Conservation (phyloP, 2,329 filamentous ascomycete genomes). For the Pestalotiopsis fici region DNA sequence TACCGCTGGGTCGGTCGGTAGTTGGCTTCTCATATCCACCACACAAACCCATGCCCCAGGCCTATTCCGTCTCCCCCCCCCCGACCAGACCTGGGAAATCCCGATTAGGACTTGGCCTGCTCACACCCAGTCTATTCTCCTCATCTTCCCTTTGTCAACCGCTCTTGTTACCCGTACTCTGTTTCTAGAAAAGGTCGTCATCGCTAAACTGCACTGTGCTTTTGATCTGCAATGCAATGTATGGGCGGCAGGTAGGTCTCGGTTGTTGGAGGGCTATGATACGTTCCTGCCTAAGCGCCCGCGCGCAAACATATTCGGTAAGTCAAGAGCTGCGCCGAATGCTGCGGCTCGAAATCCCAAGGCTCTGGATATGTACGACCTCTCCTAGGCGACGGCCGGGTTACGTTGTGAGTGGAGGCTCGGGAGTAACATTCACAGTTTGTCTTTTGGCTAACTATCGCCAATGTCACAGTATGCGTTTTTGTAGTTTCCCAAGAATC, state of each 20-base stretch:
- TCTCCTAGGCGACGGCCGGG: too few species aligned
- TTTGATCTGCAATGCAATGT: neutral
- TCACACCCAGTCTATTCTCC: too few species aligned
- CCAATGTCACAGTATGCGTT: too few species aligned
- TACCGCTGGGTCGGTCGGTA: neutral
- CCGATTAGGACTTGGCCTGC: too few species aligned
- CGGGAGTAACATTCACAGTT: too few species aligned
- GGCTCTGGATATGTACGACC: neutral
- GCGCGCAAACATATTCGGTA: neutral
- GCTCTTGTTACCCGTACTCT: neutral
- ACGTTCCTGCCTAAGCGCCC: slow-evolving; percentile 7
- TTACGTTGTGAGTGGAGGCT: too few species aligned
- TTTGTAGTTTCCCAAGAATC: too few species aligned
- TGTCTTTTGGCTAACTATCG: too few species aligned
- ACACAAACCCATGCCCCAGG: too few species aligned
- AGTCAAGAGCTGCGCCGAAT: neutral
- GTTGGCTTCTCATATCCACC: neutral
- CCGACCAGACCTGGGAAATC: too few species aligned
- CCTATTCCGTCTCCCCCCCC: too few species aligned
- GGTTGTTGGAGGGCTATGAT: neutral
- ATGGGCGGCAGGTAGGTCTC: neutral
- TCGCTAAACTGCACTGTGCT: neutral
- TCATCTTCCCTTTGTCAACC: too few species aligned
- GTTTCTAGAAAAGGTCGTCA: neutral
- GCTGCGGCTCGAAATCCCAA: neutral